Evolutionary conservation across 225 moss, liverwort and hornwort species (phyloP).

Genomic region (Bryum argenteum): DNA sequence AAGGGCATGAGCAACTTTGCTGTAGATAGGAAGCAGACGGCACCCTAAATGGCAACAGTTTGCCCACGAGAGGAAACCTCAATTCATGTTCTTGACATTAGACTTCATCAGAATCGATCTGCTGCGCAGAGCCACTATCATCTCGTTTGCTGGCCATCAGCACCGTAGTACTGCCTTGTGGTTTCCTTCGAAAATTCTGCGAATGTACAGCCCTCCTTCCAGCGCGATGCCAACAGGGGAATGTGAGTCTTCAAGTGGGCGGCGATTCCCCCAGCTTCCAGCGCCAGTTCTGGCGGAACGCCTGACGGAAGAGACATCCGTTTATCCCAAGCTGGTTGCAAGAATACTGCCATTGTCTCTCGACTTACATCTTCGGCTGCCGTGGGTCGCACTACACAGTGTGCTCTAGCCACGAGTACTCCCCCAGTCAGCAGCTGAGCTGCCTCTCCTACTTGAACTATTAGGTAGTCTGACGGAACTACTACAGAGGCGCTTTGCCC

Average conservation of each 20-base stretch:
- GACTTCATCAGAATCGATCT: not conserved
- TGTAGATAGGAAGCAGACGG: not conserved
- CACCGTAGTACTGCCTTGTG: constrained; percentile 74
- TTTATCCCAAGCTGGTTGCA: constrained; percentile 81
- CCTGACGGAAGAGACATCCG: constrained; percentile 49
- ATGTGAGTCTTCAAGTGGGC: constrained; percentile 37
- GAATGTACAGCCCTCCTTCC: constrained; percentile 79
- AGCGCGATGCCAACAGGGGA: constrained; percentile 68
- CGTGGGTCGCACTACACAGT: constrained; percentile 61
- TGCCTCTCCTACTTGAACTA: constrained; percentile 89
- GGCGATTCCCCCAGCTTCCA: constrained; percentile 38
- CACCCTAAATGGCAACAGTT: no score
- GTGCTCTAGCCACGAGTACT: constrained; percentile 69
- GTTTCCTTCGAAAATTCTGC: constrained; percentile 80
- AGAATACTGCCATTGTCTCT: constrained; percentile 84
- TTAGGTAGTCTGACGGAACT: constrained; percentile 63
- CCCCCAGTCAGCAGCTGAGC: constrained; percentile 78
- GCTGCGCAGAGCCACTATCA: constrained; percentile 9
- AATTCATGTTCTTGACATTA: not conserved
- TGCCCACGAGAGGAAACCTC: constrained; percentile 1
- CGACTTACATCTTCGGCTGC: constrained; percentile 56
- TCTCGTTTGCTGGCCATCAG: constrained; percentile 37
- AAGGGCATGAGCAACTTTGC: not conserved
- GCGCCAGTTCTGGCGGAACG: constrained; percentile 15
- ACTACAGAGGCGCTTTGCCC: constrained; percentile 35